phyloP scores from a whole-genome alignment of 2,329 filamentous ascomycete species.

The Ceratocystis variospora region DNA sequence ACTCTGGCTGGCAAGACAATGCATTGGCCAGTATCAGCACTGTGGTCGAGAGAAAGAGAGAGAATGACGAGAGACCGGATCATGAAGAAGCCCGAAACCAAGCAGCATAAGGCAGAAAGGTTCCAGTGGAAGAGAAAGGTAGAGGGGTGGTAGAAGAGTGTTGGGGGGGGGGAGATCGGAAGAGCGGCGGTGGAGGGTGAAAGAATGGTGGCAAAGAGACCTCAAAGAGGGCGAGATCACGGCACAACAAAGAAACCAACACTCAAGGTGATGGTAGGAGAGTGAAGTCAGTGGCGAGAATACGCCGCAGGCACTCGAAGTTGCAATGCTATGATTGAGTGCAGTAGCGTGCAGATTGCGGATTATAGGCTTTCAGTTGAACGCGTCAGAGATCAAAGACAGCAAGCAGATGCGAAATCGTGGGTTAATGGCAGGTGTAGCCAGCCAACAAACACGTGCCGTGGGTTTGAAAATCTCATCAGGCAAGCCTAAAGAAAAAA shows the following conservation, averaged over 20 bases:
- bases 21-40: slow-evolving; percentile 16
- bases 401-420: background rate
- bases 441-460: background rate
- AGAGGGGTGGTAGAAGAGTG: background rate
- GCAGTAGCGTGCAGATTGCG: background rate
- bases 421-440: background rate
- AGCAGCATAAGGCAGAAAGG: background rate
- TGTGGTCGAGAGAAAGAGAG: background rate
- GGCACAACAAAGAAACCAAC: no score
- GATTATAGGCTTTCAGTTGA: background rate
- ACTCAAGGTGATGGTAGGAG: no score
- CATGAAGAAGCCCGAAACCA: slow-evolving; percentile 11
- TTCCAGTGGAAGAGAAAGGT: no score
- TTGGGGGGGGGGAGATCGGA: background rate
- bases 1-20: slow-evolving; percentile 10
- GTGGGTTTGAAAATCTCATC: background rate
- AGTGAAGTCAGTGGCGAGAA: no score
- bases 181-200: no score
- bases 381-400: background rate
- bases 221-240: background rate
- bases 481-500: background rate
- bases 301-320: background rate
- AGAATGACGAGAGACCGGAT: background rate
- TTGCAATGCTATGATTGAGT: background rate
- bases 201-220: background rate